These are phyloP conservation scores for Asterochloris erici DNA, from an alignment of 139 green algal genomes.

Conservation along the genomic window DNA sequence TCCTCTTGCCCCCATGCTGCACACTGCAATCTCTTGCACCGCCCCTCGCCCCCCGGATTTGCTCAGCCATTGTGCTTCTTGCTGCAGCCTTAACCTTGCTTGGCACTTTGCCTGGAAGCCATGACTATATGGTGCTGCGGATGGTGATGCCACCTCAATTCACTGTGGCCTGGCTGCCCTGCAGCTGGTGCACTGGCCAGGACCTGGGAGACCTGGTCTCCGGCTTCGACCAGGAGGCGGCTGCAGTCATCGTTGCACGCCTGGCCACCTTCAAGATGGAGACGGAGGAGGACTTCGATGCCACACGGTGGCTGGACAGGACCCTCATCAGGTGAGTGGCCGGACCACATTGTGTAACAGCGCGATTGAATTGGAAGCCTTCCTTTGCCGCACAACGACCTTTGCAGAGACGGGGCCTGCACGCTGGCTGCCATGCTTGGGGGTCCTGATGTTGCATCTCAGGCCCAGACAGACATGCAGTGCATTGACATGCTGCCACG, in stretches of 20 bases:
- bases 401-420: not conserved
- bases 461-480: conserved; percentile 10
- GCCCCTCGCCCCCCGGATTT: no score
- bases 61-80: no score
- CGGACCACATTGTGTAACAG: no score
- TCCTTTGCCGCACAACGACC: not conserved
- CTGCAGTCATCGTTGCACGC: conserved; percentile 84
- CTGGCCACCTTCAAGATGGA: conserved; percentile 87
- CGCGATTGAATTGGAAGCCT: no score
- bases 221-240: conserved; percentile 96
- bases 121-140: no score
- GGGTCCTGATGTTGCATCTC: not conserved
- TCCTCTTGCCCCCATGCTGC: no score
- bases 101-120: no score
- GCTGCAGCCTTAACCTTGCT: no score
- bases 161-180: no score
- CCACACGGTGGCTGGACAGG: conserved; percentile 90
- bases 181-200: conserved; percentile 62
- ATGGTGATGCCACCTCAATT: no score
- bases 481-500: conserved; percentile 44
- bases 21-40: no score
- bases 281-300: conserved; percentile 96
- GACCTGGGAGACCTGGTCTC: conserved; percentile 71
- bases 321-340: conserved; percentile 48
- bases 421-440: not conserved